A percentile compares a stretch with the other conserved stretches of the same genome.
Evolutionary conservation across 2,329 filamentous ascomycete species (phyloP).

Genomic region (Fusarium siculi): DNA sequence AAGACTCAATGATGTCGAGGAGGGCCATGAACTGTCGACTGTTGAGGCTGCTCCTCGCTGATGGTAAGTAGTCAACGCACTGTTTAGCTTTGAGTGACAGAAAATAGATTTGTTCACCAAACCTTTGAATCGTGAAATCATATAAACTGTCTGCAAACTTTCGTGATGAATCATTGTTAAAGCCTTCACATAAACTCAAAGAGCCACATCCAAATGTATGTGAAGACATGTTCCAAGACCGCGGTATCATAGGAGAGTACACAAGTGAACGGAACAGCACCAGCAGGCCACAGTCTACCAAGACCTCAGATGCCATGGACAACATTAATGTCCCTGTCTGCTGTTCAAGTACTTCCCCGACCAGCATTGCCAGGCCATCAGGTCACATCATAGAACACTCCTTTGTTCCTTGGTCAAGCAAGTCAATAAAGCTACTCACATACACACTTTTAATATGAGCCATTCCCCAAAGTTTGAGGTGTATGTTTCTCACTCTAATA

Average conservation of each 20-base stretch:
- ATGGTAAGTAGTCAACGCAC: background rate
- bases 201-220: background rate
- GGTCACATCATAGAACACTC: background rate
- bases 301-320: background rate
- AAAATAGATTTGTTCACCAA: background rate
- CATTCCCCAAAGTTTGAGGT: background rate
- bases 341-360: background rate
- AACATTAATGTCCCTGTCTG: no score
- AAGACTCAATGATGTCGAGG: background rate
- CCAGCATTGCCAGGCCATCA: background rate
- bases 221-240: background rate
- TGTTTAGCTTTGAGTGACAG: no score
- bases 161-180: background rate
- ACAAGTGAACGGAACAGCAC: background rate
- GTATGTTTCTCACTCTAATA: background rate
- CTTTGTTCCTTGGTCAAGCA: background rate
- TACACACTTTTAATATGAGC: no score
- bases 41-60: no score
- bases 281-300: rapidly evolving
- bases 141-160: background rate
- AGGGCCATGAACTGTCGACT: background rate
- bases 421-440: background rate
- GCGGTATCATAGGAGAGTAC: no score
- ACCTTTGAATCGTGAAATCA: background rate
- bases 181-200: background rate